These are phyloP conservation scores for Myxozyma mucilagina DNA, from an alignment of 805 yeast genomes.

Conservation along the genomic window DNA sequence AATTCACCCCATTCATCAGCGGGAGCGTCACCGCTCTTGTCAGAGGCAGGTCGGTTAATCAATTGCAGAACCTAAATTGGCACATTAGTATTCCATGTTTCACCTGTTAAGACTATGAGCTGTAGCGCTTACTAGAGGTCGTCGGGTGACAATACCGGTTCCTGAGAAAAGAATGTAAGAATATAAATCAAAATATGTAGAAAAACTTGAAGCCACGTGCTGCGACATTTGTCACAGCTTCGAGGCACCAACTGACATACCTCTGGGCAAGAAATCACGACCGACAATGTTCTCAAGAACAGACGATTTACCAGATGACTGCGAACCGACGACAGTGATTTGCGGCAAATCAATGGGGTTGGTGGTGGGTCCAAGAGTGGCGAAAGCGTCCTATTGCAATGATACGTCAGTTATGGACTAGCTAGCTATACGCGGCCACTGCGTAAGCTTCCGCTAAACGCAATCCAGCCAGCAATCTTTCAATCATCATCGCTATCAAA, in stretches of 20 bases:
- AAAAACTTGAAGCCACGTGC: background rate
- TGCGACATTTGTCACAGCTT: background rate
- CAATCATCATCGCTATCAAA: background rate
- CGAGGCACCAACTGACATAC: slow-evolving; percentile 40
- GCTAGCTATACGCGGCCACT: background rate
- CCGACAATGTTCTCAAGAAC: slow-evolving; percentile 91
- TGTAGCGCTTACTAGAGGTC: slow-evolving; percentile 59
- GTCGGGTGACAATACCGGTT: slow-evolving; percentile 87
- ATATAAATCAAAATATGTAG: background rate
- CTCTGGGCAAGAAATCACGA: slow-evolving; percentile 86
- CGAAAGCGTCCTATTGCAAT: slow-evolving; percentile 79
- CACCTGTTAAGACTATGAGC: background rate
- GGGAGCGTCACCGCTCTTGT: slow-evolving; percentile 33
- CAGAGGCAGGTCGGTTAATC: slow-evolving; percentile 57
- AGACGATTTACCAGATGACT: slow-evolving; percentile 84
- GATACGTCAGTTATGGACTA: background rate
- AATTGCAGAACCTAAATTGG: slow-evolving; percentile 55
- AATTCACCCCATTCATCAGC: slow-evolving; percentile 93
- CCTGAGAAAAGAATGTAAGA: slow-evolving; percentile 28
- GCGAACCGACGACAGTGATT: slow-evolving; percentile 93
- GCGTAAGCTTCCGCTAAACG: background rate
- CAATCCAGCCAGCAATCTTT: background rate
- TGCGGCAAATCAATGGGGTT: slow-evolving; percentile 94
- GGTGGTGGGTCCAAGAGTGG: slow-evolving; percentile 90
- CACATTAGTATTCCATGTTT: background rate